Evolutionary conservation across 1,284 basidiomycete species (phyloP), one percentile per base, ranked within the genome.

Genomic region (Takashimella koratensis): DNA sequence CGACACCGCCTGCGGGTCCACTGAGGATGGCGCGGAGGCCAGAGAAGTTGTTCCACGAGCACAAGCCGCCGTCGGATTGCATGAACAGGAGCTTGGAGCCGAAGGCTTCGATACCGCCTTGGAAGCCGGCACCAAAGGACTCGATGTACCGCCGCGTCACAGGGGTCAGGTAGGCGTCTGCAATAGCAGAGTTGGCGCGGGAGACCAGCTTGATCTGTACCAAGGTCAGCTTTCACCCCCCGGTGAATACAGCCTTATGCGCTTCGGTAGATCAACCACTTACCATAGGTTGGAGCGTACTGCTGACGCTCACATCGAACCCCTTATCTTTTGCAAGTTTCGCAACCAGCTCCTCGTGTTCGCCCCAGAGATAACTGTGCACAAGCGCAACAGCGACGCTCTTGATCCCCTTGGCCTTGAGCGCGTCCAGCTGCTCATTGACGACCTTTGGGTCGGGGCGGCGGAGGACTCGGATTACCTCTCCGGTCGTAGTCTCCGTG

Each of bases 391-490:
- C 59, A 12, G 66, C 67, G 24, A 73, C 50, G 19, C 52, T 56
- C 26, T 59, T 57, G 53, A 63, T 63, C 4, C 68, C 70, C 51
- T 71, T 62, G 39, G 52, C 58, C 57, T 53, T 63, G 16, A 73
- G 59, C 5, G 48, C 50, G 26, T 68, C 59, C 3, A 73, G 63
- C 51, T 70, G 59, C 22, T 57, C 24, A 22, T 50, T 48, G 30
- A 73, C 66, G n/a, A 53, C 48, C 4, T 47, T 45, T 4, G 47
- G 40, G 50, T 70, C 65, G 5, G 60, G 90, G 60, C 80, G 80
- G 69, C 85, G 84, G 57, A 98, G 76, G 43, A 98, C 86, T 43
- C 87, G 80, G 1, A 98, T 90, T 0, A 90, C 87, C 71, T 98
- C 95, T 13, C 94, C 94, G 5, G 62, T 67, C 3, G 60, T 58